phyloP scores from a whole-genome alignment of 2,329 filamentous ascomycete species.

The Grosmannia serpens region DNA sequence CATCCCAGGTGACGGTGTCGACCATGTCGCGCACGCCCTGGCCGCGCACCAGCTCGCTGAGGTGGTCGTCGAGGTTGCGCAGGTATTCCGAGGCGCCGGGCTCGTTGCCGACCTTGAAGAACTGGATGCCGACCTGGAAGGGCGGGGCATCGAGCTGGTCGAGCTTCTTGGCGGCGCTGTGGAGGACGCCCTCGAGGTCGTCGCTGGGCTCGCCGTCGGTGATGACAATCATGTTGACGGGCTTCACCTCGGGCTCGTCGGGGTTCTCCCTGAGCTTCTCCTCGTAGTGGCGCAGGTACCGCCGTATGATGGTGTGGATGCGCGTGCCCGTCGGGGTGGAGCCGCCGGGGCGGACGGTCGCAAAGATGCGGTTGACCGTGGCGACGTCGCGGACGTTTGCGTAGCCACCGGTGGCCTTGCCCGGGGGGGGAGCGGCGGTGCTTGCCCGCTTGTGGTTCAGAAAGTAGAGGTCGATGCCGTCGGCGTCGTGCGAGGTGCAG shows the following conservation, averaged over 20 bases:
- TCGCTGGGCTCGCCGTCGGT: constrained; percentile 79
- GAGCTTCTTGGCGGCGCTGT: constrained; percentile 56
- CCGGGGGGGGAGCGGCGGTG: constrained; percentile 19
- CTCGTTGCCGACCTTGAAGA: constrained; percentile 86
- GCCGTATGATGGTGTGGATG: constrained; percentile 58
- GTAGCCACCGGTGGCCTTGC: constrained; percentile 42
- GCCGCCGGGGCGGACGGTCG: constrained; percentile 49
- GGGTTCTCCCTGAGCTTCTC: constrained; percentile 13
- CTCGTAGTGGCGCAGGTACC: constrained; percentile 54
- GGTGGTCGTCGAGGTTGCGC: constrained; percentile 61
- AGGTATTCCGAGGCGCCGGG: constrained; percentile 52
- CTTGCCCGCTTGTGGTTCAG: constrained; percentile 51
- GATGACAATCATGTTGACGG: constrained; percentile 84
- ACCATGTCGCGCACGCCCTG: constrained; percentile 66
- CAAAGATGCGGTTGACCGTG: constrained; percentile 59
- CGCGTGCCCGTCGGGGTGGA: constrained; percentile 65
- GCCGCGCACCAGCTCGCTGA: constrained; percentile 36
- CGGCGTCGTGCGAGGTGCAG: constrained; percentile 65
- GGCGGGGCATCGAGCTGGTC: constrained; percentile 57
- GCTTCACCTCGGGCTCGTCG: constrained; percentile 43
- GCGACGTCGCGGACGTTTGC: constrained; percentile 47
- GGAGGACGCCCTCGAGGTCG: constrained; percentile 61
- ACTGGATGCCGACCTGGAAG: constrained; percentile 85
- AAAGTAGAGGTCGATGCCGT: constrained; percentile 89
- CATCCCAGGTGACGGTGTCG: constrained; percentile 71